Conservation (phyloP, 2,329 filamentous ascomycete genomes). For the Cladobotryum mycophilum region DNA sequence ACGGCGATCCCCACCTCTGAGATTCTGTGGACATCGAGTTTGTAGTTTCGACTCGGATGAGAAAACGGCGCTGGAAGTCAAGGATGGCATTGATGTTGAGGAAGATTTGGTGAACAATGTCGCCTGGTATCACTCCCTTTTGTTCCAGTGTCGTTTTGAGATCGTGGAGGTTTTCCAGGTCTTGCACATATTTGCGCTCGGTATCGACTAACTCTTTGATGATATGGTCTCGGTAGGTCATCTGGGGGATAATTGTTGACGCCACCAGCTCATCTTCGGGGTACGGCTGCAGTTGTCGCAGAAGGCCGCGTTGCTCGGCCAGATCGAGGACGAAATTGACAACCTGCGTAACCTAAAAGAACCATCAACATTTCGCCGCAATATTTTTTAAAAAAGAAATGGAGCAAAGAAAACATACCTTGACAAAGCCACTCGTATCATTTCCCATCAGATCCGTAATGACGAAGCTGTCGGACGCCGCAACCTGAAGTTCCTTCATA, state of each 20-base stretch:
- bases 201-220: conserved; percentile 89
- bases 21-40: conserved; percentile 70
- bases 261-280: conserved; percentile 47
- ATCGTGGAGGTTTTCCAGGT: conserved; percentile 87
- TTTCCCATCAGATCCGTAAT: conserved; percentile 87
- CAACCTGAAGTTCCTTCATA: conserved; percentile 72
- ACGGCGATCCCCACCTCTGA: conserved; percentile 94
- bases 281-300: conserved; percentile 56
- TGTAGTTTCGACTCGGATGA: conserved; percentile 93
- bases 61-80: conserved; percentile 89
- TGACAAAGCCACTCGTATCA: conserved; percentile 95
- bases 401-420: conserved; percentile 47
- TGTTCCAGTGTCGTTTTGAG: conserved; percentile 87
- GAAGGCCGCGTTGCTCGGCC: conserved; percentile 68
- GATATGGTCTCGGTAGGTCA: conserved; percentile 76
- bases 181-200: conserved; percentile 95
- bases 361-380: neutral
- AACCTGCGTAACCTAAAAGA: conserved; percentile 65
- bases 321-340: conserved; percentile 89
- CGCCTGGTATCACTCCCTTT: conserved; percentile 79
- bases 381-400: too few relatives aligned
- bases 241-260: conserved; percentile 52
- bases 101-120: conserved; percentile 90
- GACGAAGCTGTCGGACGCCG: conserved; percentile 79
- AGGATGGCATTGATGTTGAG: conserved; percentile 91